Base-by-base conservation (phyloP, 768 basidiomycete genomes). In the Xanthoconium purpureum region DNA sequence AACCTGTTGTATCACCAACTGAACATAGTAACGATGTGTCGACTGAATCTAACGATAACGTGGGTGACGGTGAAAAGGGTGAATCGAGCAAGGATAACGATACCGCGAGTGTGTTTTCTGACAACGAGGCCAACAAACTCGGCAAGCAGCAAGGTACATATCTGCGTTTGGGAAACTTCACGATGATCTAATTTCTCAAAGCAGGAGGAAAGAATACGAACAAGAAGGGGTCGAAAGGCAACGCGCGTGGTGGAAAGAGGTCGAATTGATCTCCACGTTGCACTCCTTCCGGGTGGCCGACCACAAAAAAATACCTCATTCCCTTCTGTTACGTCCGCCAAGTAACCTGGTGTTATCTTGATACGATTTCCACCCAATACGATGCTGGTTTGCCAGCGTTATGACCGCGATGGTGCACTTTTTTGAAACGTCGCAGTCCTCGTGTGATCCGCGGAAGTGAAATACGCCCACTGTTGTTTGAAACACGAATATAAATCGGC, bases 1-100 rank as follows among this genome's bases (percentile, higher is more conserved):
- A 59, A 42, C 55, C 42, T 69, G 65, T 70, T 71, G 69, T 71
- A 71, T 33, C 54, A 61, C 28, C 69, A 56, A 55, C 14, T 59
- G 63, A 65, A 54, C 55, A 59, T 57, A 69, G 46, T 69, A 55
- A 50, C 45, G 47, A 67, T 70, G 57, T 67, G 53, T 60, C 48
- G 66, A 45, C 52, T 66, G 47, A 69, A 18, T 40, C 62, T 60
- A 60, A 60, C 24, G 56, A 61, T 45, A 58, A 57, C 47, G 48
- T 65, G 54, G 65, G 65, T 59, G 56, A 65, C n/a, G 47, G 2
- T 52, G 65, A 72, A 59, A 61, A 66, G 46, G 55, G 69, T 65
- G 64, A 69, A 46, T 47, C 58, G 63, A 40, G 60, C 63, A 67
- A 70, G 60, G 68, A 65, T 42, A 49, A 46, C 49, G 66, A 66